A percentile compares a stretch with the other conserved stretches of the same genome.
Evolutionary conservation across 2,329 filamentous ascomycete genomes (phyloP).

Genomic region (Moelleriella libera): DNA sequence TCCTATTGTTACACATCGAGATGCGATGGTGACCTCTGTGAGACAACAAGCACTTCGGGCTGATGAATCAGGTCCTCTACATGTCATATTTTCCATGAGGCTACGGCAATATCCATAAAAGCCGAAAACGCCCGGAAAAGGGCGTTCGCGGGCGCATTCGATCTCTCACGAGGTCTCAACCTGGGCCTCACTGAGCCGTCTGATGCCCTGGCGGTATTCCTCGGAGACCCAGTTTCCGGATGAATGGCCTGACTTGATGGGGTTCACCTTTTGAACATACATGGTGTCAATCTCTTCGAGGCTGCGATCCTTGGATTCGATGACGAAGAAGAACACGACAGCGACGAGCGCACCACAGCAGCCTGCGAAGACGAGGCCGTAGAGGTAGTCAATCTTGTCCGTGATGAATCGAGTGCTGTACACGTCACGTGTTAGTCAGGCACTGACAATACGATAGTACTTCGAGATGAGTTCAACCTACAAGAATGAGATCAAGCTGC

Average conservation of each 20-base stretch:
- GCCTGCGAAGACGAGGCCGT: constrained; percentile 58
- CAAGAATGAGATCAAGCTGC: constrained; percentile 30
- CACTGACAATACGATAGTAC: too few species aligned
- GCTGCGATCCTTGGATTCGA: constrained; percentile 56
- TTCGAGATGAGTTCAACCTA: constrained; percentile 9
- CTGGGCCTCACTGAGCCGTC: constrained; percentile 1
- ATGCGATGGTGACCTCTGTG: too few species aligned
- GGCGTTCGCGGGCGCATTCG: too few species aligned
- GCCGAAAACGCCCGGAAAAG: too few species aligned
- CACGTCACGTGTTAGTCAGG: too few species aligned
- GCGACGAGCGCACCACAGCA: constrained; percentile 48
- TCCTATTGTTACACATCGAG: too few species aligned
- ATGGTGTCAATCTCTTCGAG: constrained; percentile 68
- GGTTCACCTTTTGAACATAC: constrained; percentile 44
- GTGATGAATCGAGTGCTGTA: constrained; percentile 54
- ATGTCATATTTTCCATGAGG: too few species aligned
- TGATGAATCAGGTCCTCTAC: too few species aligned
- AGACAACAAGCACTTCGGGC: too few species aligned
- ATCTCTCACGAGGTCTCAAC: not conserved
- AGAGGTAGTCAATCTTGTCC: constrained; percentile 52
- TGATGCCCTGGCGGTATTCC: constrained; percentile 2
- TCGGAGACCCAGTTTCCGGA: constrained; percentile 10
- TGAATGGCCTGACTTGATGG: constrained; percentile 23
- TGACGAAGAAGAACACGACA: constrained; percentile 63
- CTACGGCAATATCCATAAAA: too few species aligned